phyloP scores from a whole-genome alignment of 2,329 filamentous ascomycete genomes.

The Exutisphaerella laricina region DNA sequence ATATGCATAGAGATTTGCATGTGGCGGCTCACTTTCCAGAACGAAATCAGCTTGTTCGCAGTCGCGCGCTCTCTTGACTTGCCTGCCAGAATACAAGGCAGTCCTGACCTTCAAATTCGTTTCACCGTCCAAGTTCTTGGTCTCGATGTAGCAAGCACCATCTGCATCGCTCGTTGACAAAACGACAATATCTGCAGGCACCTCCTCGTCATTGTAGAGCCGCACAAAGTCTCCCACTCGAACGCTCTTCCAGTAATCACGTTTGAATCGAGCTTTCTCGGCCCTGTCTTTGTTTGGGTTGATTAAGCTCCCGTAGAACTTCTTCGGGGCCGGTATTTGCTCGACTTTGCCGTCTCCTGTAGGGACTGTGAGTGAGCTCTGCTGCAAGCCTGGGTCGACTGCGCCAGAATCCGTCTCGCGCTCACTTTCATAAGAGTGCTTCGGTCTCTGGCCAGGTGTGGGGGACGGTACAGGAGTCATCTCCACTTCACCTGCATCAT shows the following conservation, averaged over 20 bases:
- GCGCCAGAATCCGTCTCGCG: conserved; percentile 14
- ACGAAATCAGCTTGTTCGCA: conserved; percentile 84
- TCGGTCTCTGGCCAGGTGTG: conserved; percentile 49
- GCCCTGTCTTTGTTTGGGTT: conserved; percentile 61
- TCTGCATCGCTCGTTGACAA: conserved; percentile 90
- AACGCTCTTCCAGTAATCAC: conserved; percentile 90
- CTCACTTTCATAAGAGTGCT: conserved; percentile 18
- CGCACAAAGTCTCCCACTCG: conserved; percentile 95
- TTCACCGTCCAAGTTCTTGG: conserved; percentile 95
- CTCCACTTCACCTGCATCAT: conserved; percentile 65
- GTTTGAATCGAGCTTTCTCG: conserved; percentile 79
- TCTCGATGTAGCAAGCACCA: conserved; percentile 94
- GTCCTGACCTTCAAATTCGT: conserved; percentile 95
- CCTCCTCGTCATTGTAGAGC: conserved; percentile 91
- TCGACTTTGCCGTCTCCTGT: conserved; percentile 19
- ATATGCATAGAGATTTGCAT: conserved; percentile 93
- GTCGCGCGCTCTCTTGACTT: conserved; percentile 81
- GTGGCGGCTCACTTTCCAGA: conserved; percentile 84
- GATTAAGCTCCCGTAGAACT: conserved; percentile 63
- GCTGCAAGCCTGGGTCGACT: conserved; percentile 7
- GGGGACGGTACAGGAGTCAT: conserved; percentile 95
- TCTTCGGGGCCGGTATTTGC: conserved; percentile 36
- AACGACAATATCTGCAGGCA: conserved; percentile 89
- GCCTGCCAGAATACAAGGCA: conserved; percentile 76
- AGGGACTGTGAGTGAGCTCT: conserved; percentile 29